Base-by-base conservation (phyloP, 2,329 filamentous ascomycete species). In the Lasiodiplodia hormozganensis region DNA sequence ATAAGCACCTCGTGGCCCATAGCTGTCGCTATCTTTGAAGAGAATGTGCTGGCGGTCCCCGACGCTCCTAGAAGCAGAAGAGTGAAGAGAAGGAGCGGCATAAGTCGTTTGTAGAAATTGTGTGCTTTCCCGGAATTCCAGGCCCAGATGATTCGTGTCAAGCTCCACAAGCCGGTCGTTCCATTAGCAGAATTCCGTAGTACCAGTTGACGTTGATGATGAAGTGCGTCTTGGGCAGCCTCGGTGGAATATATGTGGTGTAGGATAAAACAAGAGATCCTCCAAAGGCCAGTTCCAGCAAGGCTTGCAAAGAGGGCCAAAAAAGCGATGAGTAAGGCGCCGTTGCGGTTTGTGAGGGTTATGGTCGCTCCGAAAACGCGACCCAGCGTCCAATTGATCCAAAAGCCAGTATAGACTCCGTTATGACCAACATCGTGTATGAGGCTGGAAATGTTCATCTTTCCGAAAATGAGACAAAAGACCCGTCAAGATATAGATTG, bases 201-300 rank as follows among this genome's bases (percentile, higher is more conserved):
- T 12, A 79, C 74, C 0, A 75, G 71, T 68, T 80, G 78, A 40
- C 73, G 72, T 49, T 77, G 77, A 52, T 79, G 74, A 36, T 78
- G 71, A 2, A 78, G 23, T 8, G 71, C 76, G 65, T 79, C 78
- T 58, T 75, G 72, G 10, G 73, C 60, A 12, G 66, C 28, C 2
- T 51, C 11, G 7, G 34, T 62, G 2, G 74, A 72, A 10, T 70
- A 69, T 14, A 49, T 38, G 52, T 74, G 74, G 58, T 78, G 76
- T 4, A 77, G 54, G 6, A 56, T 38, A 49, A 76, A 79, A 12
- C 73, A 74, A 21, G 72, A 31, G 12, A 79, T 74, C n/a, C 72
- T 68, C 73, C 74, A 79, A 36, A 80, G 74, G 62, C 73, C 71
- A 1, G 69, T 70, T 0, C 73, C 72, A 7, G 70, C 70, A 2